phyloP scores from a whole-genome alignment of 805 yeast species.

The Diddensiella santjacobensis region DNA sequence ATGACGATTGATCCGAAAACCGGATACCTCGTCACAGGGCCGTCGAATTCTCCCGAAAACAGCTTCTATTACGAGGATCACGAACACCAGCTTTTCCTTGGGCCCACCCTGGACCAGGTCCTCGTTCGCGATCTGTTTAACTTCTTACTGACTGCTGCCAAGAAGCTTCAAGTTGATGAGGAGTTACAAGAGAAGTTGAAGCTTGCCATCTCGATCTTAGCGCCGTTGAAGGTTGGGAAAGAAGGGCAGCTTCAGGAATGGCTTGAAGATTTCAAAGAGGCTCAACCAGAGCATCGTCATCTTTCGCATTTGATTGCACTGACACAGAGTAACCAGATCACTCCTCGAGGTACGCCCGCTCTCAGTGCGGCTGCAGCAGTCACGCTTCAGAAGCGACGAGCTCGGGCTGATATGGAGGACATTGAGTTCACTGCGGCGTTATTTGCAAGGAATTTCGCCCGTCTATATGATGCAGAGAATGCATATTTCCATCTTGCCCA shows the following conservation, averaged over 20 bases:
- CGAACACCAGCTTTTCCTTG: slow-evolving; percentile 7
- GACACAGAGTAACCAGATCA: slow-evolving; percentile 7
- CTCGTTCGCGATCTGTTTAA: slow-evolving; percentile 6
- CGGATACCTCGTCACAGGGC: slow-evolving; percentile 8
- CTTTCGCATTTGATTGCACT: slow-evolving; percentile 12
- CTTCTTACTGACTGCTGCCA: background rate
- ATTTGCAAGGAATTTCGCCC: slow-evolving; percentile 9
- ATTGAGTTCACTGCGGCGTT: slow-evolving; percentile 11
- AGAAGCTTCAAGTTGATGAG: background rate
- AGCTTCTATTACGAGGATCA: slow-evolving; percentile 7
- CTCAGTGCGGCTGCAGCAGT: slow-evolving; percentile 5
- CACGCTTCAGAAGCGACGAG: slow-evolving; percentile 2
- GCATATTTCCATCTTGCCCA: slow-evolving; percentile 7
- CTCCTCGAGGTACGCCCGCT: slow-evolving; percentile 8
- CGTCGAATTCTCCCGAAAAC: slow-evolving; percentile 12
- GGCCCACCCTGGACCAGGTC: slow-evolving; percentile 8
- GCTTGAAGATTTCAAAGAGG: slow-evolving; percentile 14
- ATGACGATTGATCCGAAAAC: slow-evolving; percentile 1
- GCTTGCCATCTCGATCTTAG: background rate
- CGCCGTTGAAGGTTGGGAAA: slow-evolving; percentile 9
- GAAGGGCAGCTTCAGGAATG: slow-evolving; percentile 15
- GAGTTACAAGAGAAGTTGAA: background rate
- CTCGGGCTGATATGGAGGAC: slow-evolving; percentile 10
- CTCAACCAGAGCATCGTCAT: slow-evolving; percentile 16
- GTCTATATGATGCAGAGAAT: slow-evolving; percentile 5